Evolutionary conservation across 1,139 yeast genomes (phyloP), one percentile per base, ranked within the genome.

Genomic region (Suhomyces atakaporum): DNA sequence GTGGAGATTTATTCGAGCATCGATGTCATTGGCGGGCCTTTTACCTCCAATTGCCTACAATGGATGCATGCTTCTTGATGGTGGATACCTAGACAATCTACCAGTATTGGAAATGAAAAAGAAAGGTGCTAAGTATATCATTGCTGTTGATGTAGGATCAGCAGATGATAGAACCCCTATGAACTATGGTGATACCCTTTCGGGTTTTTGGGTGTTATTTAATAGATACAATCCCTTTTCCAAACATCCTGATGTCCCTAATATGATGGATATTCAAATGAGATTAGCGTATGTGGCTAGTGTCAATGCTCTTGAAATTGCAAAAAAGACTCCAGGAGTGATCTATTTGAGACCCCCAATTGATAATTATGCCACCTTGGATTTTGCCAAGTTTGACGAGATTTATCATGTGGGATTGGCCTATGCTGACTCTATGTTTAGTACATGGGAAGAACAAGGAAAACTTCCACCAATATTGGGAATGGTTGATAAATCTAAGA

Each of bases 111-210:
- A 90, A 54, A 92, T 92, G 97, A 80, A 81, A 51, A 73, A 80
- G 27, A 76, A 88, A 47, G 97, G 98, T 1, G 96, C 96, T 4
- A 81, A 82, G 39, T 77, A 84, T 30, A 82, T 92, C 19, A 80
- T 92, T 55, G 97, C 98, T 0, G 94, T 90, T n/a, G 98, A 92
- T 60, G 98, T 92, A 28, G 98, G 98, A 0, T 85, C 96, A 3
- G 84, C 84, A 8, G 97, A 92, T 57, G 97, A 90, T 50, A 74
- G 92, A 33, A 83, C 95, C 0, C 95, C 95, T 3, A 81, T 87
- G 92, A 69, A 74, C 33, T 92, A 89, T 57, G 98, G 98, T 3
- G 98, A 92, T 56, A 84, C 97, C 0, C 66, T 92, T 29, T 85
- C 94, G 40, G 98, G 98, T 2, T 68, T 84, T 33, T 89, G 97